Base-by-base conservation (phyloP, 148 eudicot species). In the Drosera capensis region DNA sequence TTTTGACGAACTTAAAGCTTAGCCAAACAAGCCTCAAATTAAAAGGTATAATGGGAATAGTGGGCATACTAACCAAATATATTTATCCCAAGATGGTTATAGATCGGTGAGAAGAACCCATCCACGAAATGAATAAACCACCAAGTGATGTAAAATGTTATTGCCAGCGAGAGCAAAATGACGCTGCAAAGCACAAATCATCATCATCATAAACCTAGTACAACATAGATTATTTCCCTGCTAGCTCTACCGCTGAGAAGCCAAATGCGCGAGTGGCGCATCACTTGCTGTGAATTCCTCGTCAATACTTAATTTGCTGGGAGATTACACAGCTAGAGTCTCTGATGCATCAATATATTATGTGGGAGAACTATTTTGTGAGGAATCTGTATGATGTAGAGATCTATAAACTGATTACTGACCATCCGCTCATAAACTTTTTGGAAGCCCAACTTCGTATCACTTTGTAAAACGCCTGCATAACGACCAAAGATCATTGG, bases 341-440 rank as follows among this genome's bases (percentile, higher is more conserved):
- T 13, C 13, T 6, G 35, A 30, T 13, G 13, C 35, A 30, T 30
- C 35, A 13, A 5, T 15, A 34, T 34, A 34, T 7, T 7, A n/a
- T n/a, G n/a, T n/a, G n/a, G 8, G 1, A 34, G 14, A 34, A 13
- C 14, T 34, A 7, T 34, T 34, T 34, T 34, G 38, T 34, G 14
- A 8, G 45, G 45, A 41, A 16, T 17, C 14, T 13, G 38, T 1
- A 34, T 34, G 38, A 34, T 13, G 2, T 1, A 15, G 11, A 34
- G 45, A 17, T 17, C 9, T 34, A 11, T 0, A 13, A 4, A 34
- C 13, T 8, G 40, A 25, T 16, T 46, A 58, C 63, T 54, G 36
- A 80, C 90, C 90, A 73, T 73, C 90, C 83, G 0, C 74, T 51
- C 78, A 80, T 80, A 55, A 80, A 80, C 52, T 80, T 80, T 18